Evolutionary conservation across 163 green algal species (phyloP).

Genomic region (Chlamydomonas reinhardtii): DNA sequence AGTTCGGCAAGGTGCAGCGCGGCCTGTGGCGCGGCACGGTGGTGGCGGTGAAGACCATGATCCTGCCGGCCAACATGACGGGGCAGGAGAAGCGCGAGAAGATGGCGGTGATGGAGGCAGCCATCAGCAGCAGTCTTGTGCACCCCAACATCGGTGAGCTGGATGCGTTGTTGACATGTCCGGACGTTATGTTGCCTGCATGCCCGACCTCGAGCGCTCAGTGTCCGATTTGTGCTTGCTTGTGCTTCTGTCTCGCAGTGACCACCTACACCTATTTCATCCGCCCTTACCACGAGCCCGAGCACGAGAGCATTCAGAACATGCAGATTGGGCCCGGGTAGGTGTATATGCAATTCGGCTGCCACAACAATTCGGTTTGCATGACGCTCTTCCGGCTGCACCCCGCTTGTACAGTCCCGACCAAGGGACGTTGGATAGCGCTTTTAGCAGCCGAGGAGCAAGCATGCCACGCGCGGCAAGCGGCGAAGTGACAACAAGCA

Average conservation of each 20-base stretch:
- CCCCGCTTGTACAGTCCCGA: too few species aligned
- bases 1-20: slow-evolving; percentile 66
- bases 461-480: too few species aligned
- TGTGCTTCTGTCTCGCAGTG: neutral
- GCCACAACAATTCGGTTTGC: too few species aligned
- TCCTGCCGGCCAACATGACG: slow-evolving; percentile 54
- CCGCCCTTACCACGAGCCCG: slow-evolving; percentile 36
- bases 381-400: too few species aligned
- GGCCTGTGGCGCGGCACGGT: slow-evolving; percentile 64
- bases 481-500: neutral
- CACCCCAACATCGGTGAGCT: slow-evolving; percentile 40
- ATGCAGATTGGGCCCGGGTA: neutral
- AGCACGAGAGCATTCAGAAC: neutral
- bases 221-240: too few species aligned
- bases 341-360: too few species aligned
- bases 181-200: too few species aligned
- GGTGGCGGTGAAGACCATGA: slow-evolving; percentile 60
- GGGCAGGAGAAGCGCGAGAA: slow-evolving; percentile 44
- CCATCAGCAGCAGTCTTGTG: slow-evolving; percentile 52
- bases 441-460: too few species aligned
- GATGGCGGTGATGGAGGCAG: slow-evolving; percentile 48
- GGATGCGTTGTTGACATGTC: too few species aligned
- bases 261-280: slow-evolving; percentile 51
- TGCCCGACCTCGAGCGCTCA: too few species aligned
- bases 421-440: too few species aligned